Base-by-base conservation (phyloP, 2,329 filamentous ascomycete genomes). In the Botryotinia calthae region DNA sequence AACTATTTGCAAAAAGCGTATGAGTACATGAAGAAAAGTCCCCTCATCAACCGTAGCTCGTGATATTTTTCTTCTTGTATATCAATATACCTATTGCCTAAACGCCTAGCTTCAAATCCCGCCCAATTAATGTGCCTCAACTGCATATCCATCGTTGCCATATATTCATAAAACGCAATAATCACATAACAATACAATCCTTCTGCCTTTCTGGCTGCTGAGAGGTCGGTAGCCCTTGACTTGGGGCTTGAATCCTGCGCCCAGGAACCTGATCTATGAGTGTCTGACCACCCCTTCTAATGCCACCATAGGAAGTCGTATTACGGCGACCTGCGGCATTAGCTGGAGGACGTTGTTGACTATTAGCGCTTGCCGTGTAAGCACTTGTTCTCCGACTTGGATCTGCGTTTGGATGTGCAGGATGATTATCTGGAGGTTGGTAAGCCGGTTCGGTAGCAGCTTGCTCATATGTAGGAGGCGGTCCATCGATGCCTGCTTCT, bases 401-500 rank as follows among this genome's bases (percentile, higher is more conserved):
- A 58, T 66, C 71, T 3, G 77, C 66, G n/a, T 66, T 77, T 20
- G 79, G 76, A 72, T 83, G 84, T 2, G 83, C 79, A 0, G 84
- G 85, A 75, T 85, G 84, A 67, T 82, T 79, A 22, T 79, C 77
- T 0, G 87, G 85, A 2, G 87, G 86, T 28, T 85, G 82, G 75
- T 90, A 91, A 3, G 84, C 84, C n/a, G 85, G 84, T 61, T 85
- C 84, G 22, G 82, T 85, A 0, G 88, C 85, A 28, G 88, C 88
- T 79, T 91, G 88, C 79, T 92, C 90, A 77, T 92, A 92, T 0
- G 86, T 86, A 7, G 90, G 90, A 1, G 89, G 89, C 2, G 89
- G 88, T 0, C 84, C 86, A 42, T 89, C 85, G 37, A 87, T 84
- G 69, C 77, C 83, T 65, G 81, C 83, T 72, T 77, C 82, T 51